phyloP scores from a whole-genome alignment of 2,329 filamentous ascomycete genomes.

The Clarireedia paspali region DNA sequence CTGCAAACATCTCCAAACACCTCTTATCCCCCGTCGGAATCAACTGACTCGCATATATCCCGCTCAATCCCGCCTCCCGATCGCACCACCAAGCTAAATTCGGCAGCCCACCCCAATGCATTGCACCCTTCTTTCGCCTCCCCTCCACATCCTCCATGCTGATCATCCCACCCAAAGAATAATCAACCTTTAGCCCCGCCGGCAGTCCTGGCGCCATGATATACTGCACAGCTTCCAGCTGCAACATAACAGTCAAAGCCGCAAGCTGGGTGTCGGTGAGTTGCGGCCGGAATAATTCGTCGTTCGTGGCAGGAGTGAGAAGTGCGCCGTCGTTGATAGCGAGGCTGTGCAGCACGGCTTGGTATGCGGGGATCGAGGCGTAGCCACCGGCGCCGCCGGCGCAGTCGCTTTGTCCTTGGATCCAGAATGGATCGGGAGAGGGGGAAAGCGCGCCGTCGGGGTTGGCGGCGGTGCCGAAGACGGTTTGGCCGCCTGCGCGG shows the following conservation, averaged over 20 bases:
- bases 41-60: slow-evolving; percentile 36
- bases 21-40: slow-evolving; percentile 34
- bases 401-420: background rate
- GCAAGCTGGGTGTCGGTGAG: background rate
- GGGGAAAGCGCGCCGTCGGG: background rate
- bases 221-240: background rate
- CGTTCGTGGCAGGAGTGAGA: background rate
- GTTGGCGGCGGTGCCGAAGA: background rate
- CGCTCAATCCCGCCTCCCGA: slow-evolving; percentile 33
- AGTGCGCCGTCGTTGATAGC: slow-evolving; percentile 9
- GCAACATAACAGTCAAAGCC: background rate
- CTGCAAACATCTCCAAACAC: slow-evolving; percentile 28
- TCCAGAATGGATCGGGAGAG: background rate
- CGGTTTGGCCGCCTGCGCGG: slow-evolving; percentile 3
- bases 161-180: slow-evolving; percentile 7
- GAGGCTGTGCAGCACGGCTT: slow-evolving; percentile 11
- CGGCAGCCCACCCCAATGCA: slow-evolving; percentile 36
- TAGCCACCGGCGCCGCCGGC: slow-evolving; percentile 6
- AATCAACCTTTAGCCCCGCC: background rate
- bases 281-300: slow-evolving; percentile 12
- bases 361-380: slow-evolving; percentile 1
- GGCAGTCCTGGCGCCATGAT: background rate
- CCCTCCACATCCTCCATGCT: slow-evolving; percentile 2
- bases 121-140: slow-evolving; percentile 2
- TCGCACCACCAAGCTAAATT: slow-evolving; percentile 41